Evolutionary conservation across 2,329 filamentous ascomycete species (phyloP).

Genomic region (Alternaria rosae): DNA sequence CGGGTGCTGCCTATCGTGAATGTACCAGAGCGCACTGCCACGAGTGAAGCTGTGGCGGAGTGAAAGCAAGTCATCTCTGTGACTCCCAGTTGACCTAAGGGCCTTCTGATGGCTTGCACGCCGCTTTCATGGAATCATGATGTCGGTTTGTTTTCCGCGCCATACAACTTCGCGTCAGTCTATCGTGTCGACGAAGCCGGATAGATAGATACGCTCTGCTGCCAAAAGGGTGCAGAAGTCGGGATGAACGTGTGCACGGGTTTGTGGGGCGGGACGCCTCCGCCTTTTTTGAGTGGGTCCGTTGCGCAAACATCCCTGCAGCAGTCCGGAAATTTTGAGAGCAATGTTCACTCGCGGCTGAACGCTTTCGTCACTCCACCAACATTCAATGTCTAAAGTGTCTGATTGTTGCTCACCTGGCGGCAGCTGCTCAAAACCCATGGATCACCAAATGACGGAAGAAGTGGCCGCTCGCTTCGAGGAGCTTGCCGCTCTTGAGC

Average conservation of each 20-base stretch:
- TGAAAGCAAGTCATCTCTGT: background rate
- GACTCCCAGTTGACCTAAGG: background rate
- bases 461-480: constrained; percentile 63
- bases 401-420: background rate
- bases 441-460: constrained; percentile 33
- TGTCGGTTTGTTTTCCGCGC: background rate
- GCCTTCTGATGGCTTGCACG: background rate
- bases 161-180: background rate
- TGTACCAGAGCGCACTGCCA: background rate
- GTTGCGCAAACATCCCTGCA: constrained; percentile 17
- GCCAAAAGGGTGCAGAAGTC: background rate
- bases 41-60: background rate
- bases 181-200: background rate
- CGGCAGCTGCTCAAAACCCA: constrained; percentile 17
- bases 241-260: background rate
- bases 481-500: constrained; percentile 79
- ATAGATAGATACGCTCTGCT: background rate
- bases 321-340: constrained; percentile 22
- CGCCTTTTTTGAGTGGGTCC: constrained; percentile 17
- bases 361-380: constrained; percentile 4
- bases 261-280: constrained; percentile 17
- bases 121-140: background rate
- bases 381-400: background rate
- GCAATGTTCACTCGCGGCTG: constrained; percentile 10
- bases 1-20: background rate